Evolutionary conservation across 805 yeast genomes (phyloP), one percentile per base, ranked within the genome.

Genomic region (Tetrapisispora arboricola): DNA sequence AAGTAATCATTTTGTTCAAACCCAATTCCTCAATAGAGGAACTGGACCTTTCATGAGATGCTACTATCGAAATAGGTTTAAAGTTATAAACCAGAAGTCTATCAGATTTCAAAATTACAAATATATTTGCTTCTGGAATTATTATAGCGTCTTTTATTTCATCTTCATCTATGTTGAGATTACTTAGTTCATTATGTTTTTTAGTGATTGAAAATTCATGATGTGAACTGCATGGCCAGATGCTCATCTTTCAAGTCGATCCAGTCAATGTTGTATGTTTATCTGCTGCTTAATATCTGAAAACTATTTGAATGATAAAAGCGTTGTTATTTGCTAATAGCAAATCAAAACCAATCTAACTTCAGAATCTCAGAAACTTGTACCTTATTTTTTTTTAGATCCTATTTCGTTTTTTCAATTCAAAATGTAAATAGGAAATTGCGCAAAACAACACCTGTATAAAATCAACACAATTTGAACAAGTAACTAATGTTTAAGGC

Each of bases 31-130:
- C 35, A 7, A 61, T 26, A 2, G 66, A 59, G 7, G 49, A 49
- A 11, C 15, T 32, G 3, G 59, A 50, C 35, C 66, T 49, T 29
- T 52, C 58, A 38, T 58, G 60, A 11, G 51, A 46, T 6, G 61
- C 53, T 3, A 60, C 51, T 10, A 59, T 44, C 2, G 63, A 64
- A 40, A 56, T 36, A 20, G 66, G 66, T 41, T 58, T 61, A 33
- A 49, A 46, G 40, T 61, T 58, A 39, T 61, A 61, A 8, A 57
- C 44, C 18, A 59, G 40, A 4, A 60, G 50, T 39, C 63, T 49
- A 3, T 51, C 48, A 8, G 51, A 44, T 4, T 64, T 60, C 17
- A 60, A 41, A 28, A 58, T 38, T 5, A 60, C 40, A 27, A 57
- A 30, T 8, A 54, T 45, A 43, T 61, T 61, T 6, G 53, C 45